These are phyloP conservation scores for Cryptococcus sp. DNA, from an alignment of 1,284 basidiomycete species.

Conservation along the genomic window DNA sequence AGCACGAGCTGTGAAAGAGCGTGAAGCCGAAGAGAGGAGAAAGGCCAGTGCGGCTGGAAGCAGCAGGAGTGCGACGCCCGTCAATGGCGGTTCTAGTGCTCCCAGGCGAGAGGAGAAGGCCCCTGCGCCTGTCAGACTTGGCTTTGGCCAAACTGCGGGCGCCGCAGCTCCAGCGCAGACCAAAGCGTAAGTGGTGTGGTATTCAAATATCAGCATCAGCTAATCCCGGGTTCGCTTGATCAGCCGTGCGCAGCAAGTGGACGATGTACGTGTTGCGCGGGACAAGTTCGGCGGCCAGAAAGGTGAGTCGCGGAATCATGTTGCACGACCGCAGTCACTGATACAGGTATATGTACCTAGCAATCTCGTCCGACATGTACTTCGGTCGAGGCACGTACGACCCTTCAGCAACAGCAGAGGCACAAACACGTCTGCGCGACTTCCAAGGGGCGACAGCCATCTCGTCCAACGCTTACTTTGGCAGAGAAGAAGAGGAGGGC, in stretches of 20 bases:
- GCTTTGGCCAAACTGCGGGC: slow-evolving; percentile 78
- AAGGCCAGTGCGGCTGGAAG: slow-evolving; percentile 57
- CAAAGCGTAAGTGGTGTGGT: slow-evolving; percentile 56
- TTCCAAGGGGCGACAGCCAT: slow-evolving; percentile 94
- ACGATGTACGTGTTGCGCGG: slow-evolving; percentile 73
- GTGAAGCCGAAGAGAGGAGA: slow-evolving; percentile 60
- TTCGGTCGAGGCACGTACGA: slow-evolving; percentile 91
- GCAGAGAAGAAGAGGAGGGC: slow-evolving; percentile 76
- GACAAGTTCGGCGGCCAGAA: slow-evolving; percentile 92
- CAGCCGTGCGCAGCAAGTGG: slow-evolving; percentile 55
- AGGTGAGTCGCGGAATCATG: slow-evolving; percentile 46
- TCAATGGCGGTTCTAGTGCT: slow-evolving; percentile 40
- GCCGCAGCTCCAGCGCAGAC: slow-evolving; percentile 53
- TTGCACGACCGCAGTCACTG: background rate
- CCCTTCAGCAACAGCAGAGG: slow-evolving; percentile 68
- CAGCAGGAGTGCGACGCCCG: slow-evolving; percentile 23
- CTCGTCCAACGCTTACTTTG: slow-evolving; percentile 94
- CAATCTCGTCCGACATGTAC: slow-evolving; percentile 97
- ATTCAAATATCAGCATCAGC: background rate
- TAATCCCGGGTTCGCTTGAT: background rate
- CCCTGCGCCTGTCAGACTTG: slow-evolving; percentile 59
- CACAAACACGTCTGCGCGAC: slow-evolving; percentile 74
- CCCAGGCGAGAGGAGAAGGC: slow-evolving; percentile 35
- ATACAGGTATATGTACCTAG: slow-evolving; percentile 44
- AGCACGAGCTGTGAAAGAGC: slow-evolving; percentile 51